These are phyloP conservation scores for Coriaria nepalensis DNA, from an alignment of 306 rosid species.

Conservation along the genomic window DNA sequence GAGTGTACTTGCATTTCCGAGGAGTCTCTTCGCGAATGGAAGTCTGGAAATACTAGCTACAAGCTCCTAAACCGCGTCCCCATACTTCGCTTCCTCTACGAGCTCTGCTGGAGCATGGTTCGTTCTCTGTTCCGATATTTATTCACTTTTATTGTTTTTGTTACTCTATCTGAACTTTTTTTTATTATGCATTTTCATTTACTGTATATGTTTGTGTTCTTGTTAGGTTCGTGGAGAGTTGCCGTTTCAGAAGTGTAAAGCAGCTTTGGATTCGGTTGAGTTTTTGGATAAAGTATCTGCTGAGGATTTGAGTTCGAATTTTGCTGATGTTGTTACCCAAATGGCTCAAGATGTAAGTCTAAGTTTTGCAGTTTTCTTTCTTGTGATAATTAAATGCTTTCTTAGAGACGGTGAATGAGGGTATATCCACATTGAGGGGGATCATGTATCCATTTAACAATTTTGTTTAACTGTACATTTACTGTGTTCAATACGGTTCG, in stretches of 20 bases:
- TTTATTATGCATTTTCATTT: slow-evolving; percentile 4
- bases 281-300: slow-evolving; percentile 40
- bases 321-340: slow-evolving; percentile 85
- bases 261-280: slow-evolving; percentile 66
- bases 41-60: slow-evolving; percentile 43
- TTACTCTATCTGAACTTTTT: background rate
- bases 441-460: too few species aligned
- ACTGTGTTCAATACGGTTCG: too few species aligned
- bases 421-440: background rate
- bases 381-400: background rate
- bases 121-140: slow-evolving; percentile 8
- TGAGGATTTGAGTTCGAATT: slow-evolving; percentile 54
- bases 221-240: slow-evolving; percentile 85
- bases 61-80: slow-evolving; percentile 56
- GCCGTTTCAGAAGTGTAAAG: slow-evolving; percentile 76
- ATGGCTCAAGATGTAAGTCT: slow-evolving; percentile 91
- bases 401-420: background rate
- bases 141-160: background rate
- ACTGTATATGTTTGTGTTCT: slow-evolving; percentile 9
- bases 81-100: slow-evolving; percentile 82
- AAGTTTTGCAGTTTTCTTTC: slow-evolving; percentile 1
- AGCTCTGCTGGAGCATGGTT: slow-evolving; percentile 86
- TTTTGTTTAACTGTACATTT: too few species aligned
- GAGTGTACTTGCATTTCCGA: slow-evolving; percentile 53
- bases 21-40: slow-evolving; percentile 81